A percentile compares a stretch with the other conserved stretches of the same genome.
Conservation (phyloP, 2,329 filamentous ascomycete genomes). For the Sarocladiaceae sp. region DNA sequence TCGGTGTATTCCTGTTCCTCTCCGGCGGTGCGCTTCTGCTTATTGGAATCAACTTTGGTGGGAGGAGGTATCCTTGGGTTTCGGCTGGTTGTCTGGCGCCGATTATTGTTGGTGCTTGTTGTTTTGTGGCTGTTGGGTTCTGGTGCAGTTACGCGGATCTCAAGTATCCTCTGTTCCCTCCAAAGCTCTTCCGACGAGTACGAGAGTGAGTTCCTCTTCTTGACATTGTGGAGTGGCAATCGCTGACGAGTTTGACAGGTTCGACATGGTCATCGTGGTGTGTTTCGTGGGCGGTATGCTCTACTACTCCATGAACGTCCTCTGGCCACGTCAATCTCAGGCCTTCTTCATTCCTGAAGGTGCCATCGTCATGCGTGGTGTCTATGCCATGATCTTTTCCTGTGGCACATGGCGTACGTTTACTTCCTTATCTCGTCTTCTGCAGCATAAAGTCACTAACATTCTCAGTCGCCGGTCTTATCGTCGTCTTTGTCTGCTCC, state of each 20-base stretch:
- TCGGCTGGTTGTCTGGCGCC: slow-evolving; percentile 22
- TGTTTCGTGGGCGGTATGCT: slow-evolving; percentile 27
- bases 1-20: slow-evolving; percentile 22
- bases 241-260: slow-evolving; percentile 14
- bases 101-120: slow-evolving; percentile 24
- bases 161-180: slow-evolving; percentile 24
- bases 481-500: slow-evolving; percentile 23
- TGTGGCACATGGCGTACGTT: slow-evolving; percentile 23
- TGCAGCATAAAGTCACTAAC: background rate
- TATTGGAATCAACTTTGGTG: slow-evolving; percentile 25
- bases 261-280: slow-evolving; percentile 25
- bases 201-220: slow-evolving; percentile 17
- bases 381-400: slow-evolving; percentile 23
- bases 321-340: slow-evolving; percentile 25
- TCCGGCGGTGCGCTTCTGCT: slow-evolving; percentile 22
- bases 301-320: slow-evolving; percentile 26
- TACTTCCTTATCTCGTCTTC: background rate
- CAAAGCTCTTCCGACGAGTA: slow-evolving; percentile 22
- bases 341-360: slow-evolving; percentile 19
- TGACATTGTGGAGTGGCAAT: background rate
- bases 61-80: slow-evolving; percentile 24
- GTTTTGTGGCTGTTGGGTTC: slow-evolving; percentile 23
- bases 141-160: slow-evolving; percentile 23
- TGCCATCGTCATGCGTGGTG: slow-evolving; percentile 20
- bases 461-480: slow-evolving; percentile 19